Evolutionary conservation across 202 grass and related monocot genomes (phyloP).

Genomic region (Eragrostis tef): DNA sequence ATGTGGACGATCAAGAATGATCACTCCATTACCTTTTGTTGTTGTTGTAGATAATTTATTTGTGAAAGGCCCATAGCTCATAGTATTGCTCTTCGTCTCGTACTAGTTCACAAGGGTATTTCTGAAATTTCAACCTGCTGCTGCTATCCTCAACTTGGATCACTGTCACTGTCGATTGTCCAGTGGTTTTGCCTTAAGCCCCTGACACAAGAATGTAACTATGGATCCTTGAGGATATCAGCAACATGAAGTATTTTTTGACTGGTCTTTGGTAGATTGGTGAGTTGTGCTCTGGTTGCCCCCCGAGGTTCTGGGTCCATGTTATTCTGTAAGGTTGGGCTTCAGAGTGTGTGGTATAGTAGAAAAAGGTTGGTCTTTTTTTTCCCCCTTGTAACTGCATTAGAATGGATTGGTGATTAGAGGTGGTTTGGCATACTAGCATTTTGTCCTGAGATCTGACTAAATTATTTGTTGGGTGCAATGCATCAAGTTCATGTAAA

Average conservation of each 20-base stretch:
- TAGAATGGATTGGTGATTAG: conserved; percentile 53
- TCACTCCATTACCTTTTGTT: conserved; percentile 42
- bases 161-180: conserved; percentile 31
- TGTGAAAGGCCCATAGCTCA: conserved; percentile 63
- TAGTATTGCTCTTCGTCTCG: conserved; percentile 26
- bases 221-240: conserved; percentile 54
- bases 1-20: conserved; percentile 46
- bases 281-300: conserved; percentile 30
- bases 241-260: conserved; percentile 58
- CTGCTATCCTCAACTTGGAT: conserved; percentile 57
- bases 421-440: conserved; percentile 45
- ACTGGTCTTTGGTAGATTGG: conserved; percentile 37
- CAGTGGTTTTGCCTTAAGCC: not conserved
- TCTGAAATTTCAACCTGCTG: conserved; percentile 47
- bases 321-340: not conserved
- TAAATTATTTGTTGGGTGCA: conserved; percentile 50
- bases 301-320: not conserved
- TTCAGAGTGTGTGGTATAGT: conserved; percentile 43
- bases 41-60: conserved; percentile 68
- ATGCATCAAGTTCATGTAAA: conserved; percentile 48
- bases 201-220: conserved; percentile 38
- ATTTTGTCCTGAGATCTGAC: conserved; percentile 46
- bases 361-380: conserved; percentile 21
- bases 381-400: conserved; percentile 26
- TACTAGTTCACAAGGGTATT: conserved; percentile 16